Base-by-base conservation (phyloP, 495 filamentous ascomycete species). In the Tuber melanosporum region DNA sequence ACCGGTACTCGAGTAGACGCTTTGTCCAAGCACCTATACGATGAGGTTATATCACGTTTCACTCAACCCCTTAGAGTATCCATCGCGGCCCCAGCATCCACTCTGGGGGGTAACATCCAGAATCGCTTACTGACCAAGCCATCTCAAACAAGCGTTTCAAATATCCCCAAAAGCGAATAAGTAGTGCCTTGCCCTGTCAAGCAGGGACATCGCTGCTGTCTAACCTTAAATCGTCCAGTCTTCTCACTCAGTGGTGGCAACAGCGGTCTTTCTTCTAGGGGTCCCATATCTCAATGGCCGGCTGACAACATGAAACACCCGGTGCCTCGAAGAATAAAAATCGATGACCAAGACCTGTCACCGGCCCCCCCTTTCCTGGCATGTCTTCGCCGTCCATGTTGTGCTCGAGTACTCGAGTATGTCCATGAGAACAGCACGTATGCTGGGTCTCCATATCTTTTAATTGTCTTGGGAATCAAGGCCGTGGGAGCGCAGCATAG, bases 151-250 rank as follows among this genome's bases (percentile, higher is more conserved):
- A 76, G 78, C 36, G 78, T 80, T 80, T 80, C 78, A 80, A 80
- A 66, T 32, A 26, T 32, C 26, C 57, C 78, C 73, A 76, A 79
- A 74, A 76, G 76, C 73, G 73, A 76, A 74, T 73, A 74, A 77
- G 73, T 80, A 32, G 57, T 66, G 26, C 57, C 57, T 66, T n/a
- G 26, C 57, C 71, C 74, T 80, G 77, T 71, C 71, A 80, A 74
- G 78, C 71, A 80, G 71, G 78, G 78, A 73, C 78, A 80, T 76
- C 77, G 76, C 79, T 74, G 77, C 77, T 66, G n/a, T 66, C n/a
- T 79, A 80, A 80, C 78, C 77, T 80, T 80, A 80, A 80, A 80
- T 80, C 71, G 57, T 80, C 79, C 78, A 79, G 75, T 80, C 77
- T 77, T 71, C 78, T 66, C 57, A 32, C 57, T 66, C 49, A 1